Evolutionary conservation across 129 eudicot species (phyloP).

Genomic region (Kitagawia praeruptora): DNA sequence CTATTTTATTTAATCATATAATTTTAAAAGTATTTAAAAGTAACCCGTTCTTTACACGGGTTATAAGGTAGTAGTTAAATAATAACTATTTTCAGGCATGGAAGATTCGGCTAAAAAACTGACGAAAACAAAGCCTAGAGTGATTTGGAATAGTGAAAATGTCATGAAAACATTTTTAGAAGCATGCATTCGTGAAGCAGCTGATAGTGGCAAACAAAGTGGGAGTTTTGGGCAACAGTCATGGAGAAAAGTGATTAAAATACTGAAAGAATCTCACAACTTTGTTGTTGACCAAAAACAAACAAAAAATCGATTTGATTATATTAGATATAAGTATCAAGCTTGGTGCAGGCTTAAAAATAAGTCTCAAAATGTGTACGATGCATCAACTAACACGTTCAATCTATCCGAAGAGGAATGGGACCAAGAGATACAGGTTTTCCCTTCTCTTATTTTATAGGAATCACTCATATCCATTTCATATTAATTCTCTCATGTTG

Average conservation of each 20-base stretch:
- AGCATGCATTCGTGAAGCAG: not conserved
- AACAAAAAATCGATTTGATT: conserved; percentile 24
- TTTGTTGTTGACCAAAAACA: conserved; percentile 23
- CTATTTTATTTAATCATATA: too few species aligned
- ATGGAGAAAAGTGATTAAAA: not conserved
- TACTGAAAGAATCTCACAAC: conserved; percentile 14
- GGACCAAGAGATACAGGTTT: conserved; percentile 19
- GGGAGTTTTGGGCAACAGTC: not conserved
- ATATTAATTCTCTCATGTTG: not conserved
- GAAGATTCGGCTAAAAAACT: not conserved
- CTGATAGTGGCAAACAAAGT: not conserved
- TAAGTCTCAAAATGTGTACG: conserved; percentile 8
- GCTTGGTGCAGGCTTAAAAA: conserved; percentile 23
- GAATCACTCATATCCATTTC: not conserved
- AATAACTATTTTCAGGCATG: not conserved
- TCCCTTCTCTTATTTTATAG: not conserved
- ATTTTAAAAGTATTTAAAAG: too few species aligned
- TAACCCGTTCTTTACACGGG: too few species aligned
- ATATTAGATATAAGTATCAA: conserved; percentile 21
- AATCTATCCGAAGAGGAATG: conserved; percentile 25
- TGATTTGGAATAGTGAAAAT: not conserved
- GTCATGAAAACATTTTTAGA: conserved; percentile 4
- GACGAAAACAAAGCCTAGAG: not conserved
- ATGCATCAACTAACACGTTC: conserved; percentile 22
- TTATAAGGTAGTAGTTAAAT: too few species aligned